Evolutionary conservation across 441 rosid species (phyloP).

Genomic region (Pelargonium cotyledonis): DNA sequence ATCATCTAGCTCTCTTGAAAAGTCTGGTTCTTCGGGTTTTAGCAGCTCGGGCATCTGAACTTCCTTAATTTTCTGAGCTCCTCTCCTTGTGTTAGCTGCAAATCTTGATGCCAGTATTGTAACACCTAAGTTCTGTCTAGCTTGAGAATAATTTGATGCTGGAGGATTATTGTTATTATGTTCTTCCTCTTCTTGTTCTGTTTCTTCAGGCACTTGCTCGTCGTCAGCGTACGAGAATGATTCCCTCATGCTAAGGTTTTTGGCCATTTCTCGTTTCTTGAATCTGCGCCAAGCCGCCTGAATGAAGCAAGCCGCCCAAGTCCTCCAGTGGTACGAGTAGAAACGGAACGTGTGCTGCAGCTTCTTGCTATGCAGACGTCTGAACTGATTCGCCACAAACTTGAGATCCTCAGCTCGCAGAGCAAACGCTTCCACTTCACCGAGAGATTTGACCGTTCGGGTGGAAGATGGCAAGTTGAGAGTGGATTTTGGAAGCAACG

Average conservation of each 20-base stretch:
- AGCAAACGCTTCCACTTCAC: conserved; percentile 12
- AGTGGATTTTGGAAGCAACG: conserved; percentile 10
- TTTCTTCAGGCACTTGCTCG: neutral
- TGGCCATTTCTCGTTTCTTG: neutral
- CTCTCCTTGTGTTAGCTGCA: conserved; percentile 20
- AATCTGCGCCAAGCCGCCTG: conserved; percentile 12
- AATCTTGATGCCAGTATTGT: conserved; percentile 22
- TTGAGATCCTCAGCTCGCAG: conserved; percentile 13
- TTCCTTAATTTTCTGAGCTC: conserved; percentile 12
- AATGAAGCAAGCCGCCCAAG: conserved; percentile 15
- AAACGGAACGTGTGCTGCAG: conserved; percentile 6
- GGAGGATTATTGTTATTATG: neutral
- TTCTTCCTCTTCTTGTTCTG: neutral
- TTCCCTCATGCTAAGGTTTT: conserved; percentile 10
- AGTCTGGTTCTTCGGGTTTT: conserved; percentile 22
- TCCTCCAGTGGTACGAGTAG: conserved; percentile 4
- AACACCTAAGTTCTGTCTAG: conserved; percentile 14
- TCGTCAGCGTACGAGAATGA: neutral
- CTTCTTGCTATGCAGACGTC: conserved; percentile 10
- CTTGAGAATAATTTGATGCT: conserved; percentile 9
- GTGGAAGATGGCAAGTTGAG: conserved; percentile 10
- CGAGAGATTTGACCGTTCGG: neutral
- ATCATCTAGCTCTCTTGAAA: conserved; percentile 11
- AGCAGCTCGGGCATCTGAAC: conserved; percentile 11
- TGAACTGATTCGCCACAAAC: conserved; percentile 10